Conservation (phyloP, 176 grass and related monocot species). For the Carex littledalei region DNA sequence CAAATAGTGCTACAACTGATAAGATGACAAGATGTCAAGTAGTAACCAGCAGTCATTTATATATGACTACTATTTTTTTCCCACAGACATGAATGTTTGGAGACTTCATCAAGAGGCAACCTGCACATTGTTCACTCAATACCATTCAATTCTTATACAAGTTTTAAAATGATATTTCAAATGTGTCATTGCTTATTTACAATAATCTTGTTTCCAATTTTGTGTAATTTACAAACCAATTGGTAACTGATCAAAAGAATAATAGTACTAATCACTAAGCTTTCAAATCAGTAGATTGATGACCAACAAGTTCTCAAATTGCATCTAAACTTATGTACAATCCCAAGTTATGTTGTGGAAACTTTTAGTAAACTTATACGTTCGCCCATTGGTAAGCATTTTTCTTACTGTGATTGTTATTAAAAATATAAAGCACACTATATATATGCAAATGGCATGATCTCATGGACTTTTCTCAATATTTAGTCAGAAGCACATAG, state of each 20-base stretch:
- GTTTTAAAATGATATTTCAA: background rate
- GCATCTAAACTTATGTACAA: background rate
- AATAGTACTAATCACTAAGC: too few relatives aligned
- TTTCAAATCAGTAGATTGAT: too few relatives aligned
- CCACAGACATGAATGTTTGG: too few relatives aligned
- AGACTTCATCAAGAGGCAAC: too few relatives aligned
- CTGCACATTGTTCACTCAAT: background rate
- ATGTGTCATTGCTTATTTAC: background rate
- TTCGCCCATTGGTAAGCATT: background rate
- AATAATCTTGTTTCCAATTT: background rate
- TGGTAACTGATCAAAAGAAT: too few relatives aligned
- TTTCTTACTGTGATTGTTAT: background rate
- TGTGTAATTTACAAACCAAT: too few relatives aligned
- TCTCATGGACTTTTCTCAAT: background rate
- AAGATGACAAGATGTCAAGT: too few relatives aligned
- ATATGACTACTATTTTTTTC: too few relatives aligned
- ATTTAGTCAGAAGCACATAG: background rate
- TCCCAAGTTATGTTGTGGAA: background rate
- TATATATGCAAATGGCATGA: background rate
- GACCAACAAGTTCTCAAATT: background rate
- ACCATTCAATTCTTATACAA: background rate
- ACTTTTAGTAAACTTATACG: background rate
- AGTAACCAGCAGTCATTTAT: too few relatives aligned
- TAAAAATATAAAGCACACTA: background rate
- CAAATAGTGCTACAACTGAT: too few relatives aligned